Evolutionary conservation across 768 basidiomycete genomes (phyloP).

Genomic region (Rhodotorula taiwanensis): DNA sequence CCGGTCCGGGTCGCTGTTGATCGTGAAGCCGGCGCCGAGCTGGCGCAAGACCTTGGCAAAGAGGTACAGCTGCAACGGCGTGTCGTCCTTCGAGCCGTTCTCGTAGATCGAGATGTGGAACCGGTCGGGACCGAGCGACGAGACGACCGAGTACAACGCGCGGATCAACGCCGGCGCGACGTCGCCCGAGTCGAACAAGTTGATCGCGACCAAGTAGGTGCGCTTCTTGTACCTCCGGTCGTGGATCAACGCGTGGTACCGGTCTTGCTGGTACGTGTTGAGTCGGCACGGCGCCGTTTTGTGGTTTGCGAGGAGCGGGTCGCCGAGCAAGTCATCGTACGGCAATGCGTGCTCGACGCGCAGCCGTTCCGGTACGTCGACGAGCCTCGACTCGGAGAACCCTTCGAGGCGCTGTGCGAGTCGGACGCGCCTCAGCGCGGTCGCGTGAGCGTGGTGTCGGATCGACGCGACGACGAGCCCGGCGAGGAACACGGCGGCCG

Average conservation of each 20-base stretch:
- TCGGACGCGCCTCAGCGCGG: no score
- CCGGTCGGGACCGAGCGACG: conserved; percentile 10
- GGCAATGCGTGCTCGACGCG: background rate
- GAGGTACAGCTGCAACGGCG: conserved; percentile 15
- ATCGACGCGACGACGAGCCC: no score
- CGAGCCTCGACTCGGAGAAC: conserved; percentile 7
- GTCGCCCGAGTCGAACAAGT: conserved; percentile 4
- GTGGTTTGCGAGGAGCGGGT: conserved; percentile 10
- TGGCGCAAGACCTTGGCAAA: conserved; percentile 12
- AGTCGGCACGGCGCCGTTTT: conserved; percentile 3
- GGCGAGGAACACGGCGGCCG: no score
- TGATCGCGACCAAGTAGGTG: conserved; percentile 18
- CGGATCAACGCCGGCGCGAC: conserved; percentile 12
- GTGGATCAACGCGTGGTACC: background rate
- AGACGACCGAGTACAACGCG: background rate
- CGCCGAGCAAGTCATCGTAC: conserved; percentile 1
- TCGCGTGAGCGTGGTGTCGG: no score
- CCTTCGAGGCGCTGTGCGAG: background rate
- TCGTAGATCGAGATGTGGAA: conserved; percentile 27
- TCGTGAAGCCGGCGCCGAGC: conserved; percentile 16
- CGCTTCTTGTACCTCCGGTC: background rate
- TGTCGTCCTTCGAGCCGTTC: conserved; percentile 12
- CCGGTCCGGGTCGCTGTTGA: conserved; percentile 5
- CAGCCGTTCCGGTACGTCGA: background rate
- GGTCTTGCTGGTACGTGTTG: conserved; percentile 4